phyloP scores from a whole-genome alignment of 495 filamentous ascomycete genomes.

The Aspergillus baeticus region DNA sequence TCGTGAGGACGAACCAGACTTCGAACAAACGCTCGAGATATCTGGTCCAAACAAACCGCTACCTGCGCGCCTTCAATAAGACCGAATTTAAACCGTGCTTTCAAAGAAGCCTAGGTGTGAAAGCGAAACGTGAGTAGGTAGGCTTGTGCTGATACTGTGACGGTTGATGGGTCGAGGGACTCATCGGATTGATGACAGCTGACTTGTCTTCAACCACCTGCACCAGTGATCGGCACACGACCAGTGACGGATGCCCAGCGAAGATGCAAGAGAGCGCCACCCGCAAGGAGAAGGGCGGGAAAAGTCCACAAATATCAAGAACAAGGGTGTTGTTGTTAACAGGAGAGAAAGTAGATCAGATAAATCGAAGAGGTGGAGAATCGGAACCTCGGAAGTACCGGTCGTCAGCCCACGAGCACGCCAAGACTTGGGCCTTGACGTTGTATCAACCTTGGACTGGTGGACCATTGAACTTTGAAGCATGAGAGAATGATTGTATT shows the following conservation, averaged over 20 bases:
- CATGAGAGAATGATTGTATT: background rate
- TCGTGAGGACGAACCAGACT: conserved; percentile 17
- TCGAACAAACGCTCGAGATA: background rate
- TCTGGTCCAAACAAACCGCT: background rate
- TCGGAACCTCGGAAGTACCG: background rate
- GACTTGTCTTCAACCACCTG: conserved; percentile 13
- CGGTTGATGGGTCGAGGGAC: conserved; percentile 6
- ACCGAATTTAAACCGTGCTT: background rate
- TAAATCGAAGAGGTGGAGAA: conserved; percentile 10
- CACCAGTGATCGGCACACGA: conserved; percentile 10
- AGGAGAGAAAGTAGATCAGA: conserved; percentile 7
- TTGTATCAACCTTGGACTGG: background rate
- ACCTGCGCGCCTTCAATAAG: background rate
- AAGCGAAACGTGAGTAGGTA: conserved; percentile 3
- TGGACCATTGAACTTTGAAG: background rate
- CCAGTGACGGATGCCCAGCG: background rate
- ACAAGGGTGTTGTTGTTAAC: background rate
- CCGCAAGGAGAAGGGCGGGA: background rate
- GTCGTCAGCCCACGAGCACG: background rate
- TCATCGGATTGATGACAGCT: conserved; percentile 13
- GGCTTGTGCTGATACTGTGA: conserved; percentile 1
- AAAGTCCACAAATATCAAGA: background rate
- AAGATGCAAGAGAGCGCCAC: conserved; percentile 5
- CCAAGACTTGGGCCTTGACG: background rate
- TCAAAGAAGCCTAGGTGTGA: background rate